Evolutionary conservation across 2,329 filamentous ascomycete genomes (phyloP).

Genomic region (Drechslerella coelobrocha): DNA sequence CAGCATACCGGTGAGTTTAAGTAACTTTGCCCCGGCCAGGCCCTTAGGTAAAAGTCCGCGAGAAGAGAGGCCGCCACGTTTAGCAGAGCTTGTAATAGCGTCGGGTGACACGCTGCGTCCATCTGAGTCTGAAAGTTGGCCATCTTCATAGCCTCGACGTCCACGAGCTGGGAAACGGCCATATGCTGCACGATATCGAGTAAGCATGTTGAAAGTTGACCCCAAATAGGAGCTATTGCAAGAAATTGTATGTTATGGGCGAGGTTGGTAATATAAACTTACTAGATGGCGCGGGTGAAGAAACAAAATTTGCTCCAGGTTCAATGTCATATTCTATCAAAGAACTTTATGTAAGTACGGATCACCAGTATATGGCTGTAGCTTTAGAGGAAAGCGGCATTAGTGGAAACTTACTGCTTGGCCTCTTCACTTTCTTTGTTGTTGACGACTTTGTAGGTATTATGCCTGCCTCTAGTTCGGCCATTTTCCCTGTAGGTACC

Average conservation of each 20-base stretch:
- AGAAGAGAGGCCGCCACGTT: slow-evolving; percentile 26
- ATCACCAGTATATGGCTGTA: not conserved
- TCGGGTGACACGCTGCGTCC: slow-evolving; percentile 47
- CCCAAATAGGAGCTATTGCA: not conserved
- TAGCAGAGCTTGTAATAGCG: slow-evolving; percentile 20
- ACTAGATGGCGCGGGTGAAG: slow-evolving; percentile 45
- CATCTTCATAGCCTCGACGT: slow-evolving; percentile 37
- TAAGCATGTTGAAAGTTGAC: slow-evolving; percentile 12
- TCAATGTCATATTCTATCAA: slow-evolving; percentile 44
- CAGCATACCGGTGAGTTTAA: slow-evolving; percentile 29
- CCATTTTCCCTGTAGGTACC: slow-evolving; percentile 46
- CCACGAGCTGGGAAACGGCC: slow-evolving; percentile 45
- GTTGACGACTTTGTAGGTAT: slow-evolving; percentile 47
- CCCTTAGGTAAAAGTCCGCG: slow-evolving; percentile 46
- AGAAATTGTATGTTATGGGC: not conserved
- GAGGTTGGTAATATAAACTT: slow-evolving; percentile 18
- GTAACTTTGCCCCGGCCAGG: slow-evolving; percentile 36
- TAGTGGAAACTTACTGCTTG: slow-evolving; percentile 36
- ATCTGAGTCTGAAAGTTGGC: slow-evolving; percentile 41
- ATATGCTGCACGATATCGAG: slow-evolving; percentile 18
- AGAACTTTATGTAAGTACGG: not conserved
- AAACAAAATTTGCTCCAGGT: slow-evolving; percentile 41
- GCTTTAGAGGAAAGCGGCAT: not conserved
- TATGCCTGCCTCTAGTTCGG: slow-evolving; percentile 45
- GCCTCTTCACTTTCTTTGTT: slow-evolving; percentile 44